These are phyloP conservation scores for Fusarium ambrosium DNA, from an alignment of 2,329 filamentous ascomycete genomes.

Conservation along the genomic window DNA sequence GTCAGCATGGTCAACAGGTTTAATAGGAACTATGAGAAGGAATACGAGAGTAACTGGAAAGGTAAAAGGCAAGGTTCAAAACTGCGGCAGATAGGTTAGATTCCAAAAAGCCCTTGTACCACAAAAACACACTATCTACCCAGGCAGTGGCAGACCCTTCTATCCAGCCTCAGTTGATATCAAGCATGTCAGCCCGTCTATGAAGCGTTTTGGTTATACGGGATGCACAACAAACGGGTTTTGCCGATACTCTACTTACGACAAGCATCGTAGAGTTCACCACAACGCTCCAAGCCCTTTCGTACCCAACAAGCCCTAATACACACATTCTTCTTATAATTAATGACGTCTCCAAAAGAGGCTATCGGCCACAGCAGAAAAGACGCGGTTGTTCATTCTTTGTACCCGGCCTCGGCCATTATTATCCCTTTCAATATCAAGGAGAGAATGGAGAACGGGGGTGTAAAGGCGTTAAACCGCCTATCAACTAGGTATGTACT, in stretches of 20 bases:
- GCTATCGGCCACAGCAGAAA: background rate
- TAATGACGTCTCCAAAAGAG: background rate
- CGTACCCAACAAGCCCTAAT: background rate
- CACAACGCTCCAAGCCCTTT: background rate
- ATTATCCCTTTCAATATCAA: background rate
- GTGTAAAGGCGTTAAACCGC: background rate
- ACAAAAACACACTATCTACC: background rate
- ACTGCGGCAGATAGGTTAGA: background rate
- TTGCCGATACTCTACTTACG: too few relatives aligned
- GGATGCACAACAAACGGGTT: too few relatives aligned
- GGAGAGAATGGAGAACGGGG: background rate
- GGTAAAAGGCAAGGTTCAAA: background rate
- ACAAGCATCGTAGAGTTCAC: too few relatives aligned
- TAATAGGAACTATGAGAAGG: background rate
- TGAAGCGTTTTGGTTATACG: too few relatives aligned
- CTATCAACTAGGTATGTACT: too few relatives aligned
- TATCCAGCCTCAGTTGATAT: too few relatives aligned
- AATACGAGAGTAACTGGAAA: background rate
- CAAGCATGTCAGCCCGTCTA: too few relatives aligned
- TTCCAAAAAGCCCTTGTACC: background rate
- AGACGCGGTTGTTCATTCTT: background rate
- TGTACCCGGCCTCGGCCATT: background rate
- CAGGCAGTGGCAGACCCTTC: too few relatives aligned
- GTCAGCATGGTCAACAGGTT: background rate
- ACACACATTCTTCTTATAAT: background rate